These are phyloP conservation scores for Kodamaea arcana DNA, from an alignment of 1,139 yeast genomes.

Conservation along the genomic window DNA sequence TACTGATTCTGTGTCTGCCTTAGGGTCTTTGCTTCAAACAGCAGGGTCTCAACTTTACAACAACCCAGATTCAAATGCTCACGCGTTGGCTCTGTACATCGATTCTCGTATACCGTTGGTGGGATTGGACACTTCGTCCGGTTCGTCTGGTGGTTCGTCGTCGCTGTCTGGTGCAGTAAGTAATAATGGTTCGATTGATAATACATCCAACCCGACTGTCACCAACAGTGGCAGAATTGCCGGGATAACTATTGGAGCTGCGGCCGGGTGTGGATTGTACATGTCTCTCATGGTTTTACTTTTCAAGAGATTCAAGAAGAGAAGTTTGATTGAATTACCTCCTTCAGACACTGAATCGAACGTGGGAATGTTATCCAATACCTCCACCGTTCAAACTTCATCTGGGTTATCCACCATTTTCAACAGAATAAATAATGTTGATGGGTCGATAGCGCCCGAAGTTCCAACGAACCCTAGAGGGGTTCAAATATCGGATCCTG, in stretches of 20 bases:
- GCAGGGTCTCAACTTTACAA: constrained; percentile 46
- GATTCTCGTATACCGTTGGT: constrained; percentile 62
- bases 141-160: constrained; percentile 14
- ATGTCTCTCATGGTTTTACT: constrained; percentile 47
- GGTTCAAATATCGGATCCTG: constrained; percentile 40
- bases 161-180: constrained; percentile 6
- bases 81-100: constrained; percentile 51
- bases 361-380: constrained; percentile 24
- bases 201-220: constrained; percentile 15
- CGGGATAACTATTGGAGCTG: constrained; percentile 65
- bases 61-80: constrained; percentile 44
- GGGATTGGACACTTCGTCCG: constrained; percentile 37
- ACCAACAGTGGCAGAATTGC: constrained; percentile 42
- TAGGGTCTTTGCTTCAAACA: constrained; percentile 43
- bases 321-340: constrained; percentile 34
- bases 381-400: constrained; percentile 14
- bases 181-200: constrained; percentile 44
- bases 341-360: constrained; percentile 41
- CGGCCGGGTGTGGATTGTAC: constrained; percentile 59
- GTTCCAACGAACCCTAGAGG: constrained; percentile 14
- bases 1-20: constrained; percentile 35
- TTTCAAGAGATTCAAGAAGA: constrained; percentile 38
- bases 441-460: constrained; percentile 14
- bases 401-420: constrained; percentile 30
- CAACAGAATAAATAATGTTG: constrained; percentile 25